Evolutionary conservation across 257 asterid genomes (phyloP), one percentile per base, ranked within the genome.

Genomic region (Jacaranda mimosifolia): DNA sequence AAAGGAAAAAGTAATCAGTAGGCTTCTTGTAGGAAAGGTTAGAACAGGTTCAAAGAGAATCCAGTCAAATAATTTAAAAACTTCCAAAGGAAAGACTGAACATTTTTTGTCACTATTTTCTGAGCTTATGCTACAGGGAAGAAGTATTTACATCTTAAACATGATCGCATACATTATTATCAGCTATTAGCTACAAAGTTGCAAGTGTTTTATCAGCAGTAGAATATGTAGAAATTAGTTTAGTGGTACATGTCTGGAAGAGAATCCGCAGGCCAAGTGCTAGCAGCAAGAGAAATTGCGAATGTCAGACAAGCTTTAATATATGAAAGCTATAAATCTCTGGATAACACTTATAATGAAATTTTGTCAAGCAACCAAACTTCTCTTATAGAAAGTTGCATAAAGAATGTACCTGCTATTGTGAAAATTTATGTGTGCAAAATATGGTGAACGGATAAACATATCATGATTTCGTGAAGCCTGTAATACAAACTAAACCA

Each of bases 381-480:
- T 17, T 45, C 62, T 52, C 63, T 43, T 4, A 57, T 9, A 42
- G 60, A 43, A 60, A 15, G 40, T 68, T 45, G 49, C 32, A 55
- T 13, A 1, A 21, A 76, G 21, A 67, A 9, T 8, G 43, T 39
- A 26, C 13, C 15, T 59, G 68, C 35, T 70, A 48, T 6, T 36
- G 26, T 18, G 45, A 70, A 36, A 36, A 19, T 21, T 70, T 14
- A 19, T 3, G 15, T 43, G 40, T 42, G 19, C 62, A 52, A 38
- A 69, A 51, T 51, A 51, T 45, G 48, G 53, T 21, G 63, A 43
- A 13, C 45, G 9, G 12, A 71, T 21, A 63, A 6, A 42, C n/a
- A 26, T 43, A 64, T 45, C 49, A 58, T 52, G 14, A 43, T 64
- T n/a, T 19, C 21, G 39, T 55, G 73, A 67, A 62, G 60, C 63